Evolutionary conservation across 306 rosid genomes (phyloP).

Genomic region (Citrullus amarus): DNA sequence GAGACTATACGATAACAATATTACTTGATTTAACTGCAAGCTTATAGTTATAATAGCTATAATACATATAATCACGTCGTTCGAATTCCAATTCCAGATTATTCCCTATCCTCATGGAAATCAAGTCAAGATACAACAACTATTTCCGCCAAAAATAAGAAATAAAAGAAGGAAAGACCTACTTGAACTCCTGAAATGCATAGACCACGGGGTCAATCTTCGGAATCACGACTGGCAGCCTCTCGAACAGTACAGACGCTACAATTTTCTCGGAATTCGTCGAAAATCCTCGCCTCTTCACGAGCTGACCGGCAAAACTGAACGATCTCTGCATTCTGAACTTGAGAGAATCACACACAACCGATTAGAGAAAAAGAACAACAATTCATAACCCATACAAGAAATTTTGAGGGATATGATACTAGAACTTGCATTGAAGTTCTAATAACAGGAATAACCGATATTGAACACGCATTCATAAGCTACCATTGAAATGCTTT

Average conservation of each 20-base stretch:
- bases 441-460: neutral
- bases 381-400: neutral
- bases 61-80: neutral
- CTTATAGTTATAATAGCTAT: neutral
- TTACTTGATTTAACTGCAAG: neutral
- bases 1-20: neutral
- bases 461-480: neutral
- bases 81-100: neutral
- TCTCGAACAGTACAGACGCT: constrained; percentile 86
- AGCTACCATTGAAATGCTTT: neutral
- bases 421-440: neutral
- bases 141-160: constrained; percentile 1
- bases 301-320: constrained; percentile 24
- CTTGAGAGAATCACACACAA: neutral
- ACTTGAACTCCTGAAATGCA: constrained; percentile 91
- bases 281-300: constrained; percentile 37
- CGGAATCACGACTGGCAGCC: constrained; percentile 83
- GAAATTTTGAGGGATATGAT: neutral
- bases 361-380: neutral
- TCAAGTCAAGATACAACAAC: neutral
- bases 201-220: constrained; percentile 79
- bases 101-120: neutral
- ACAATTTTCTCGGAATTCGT: constrained; percentile 54
- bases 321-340: constrained; percentile 54
- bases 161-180: neutral